Conservation (phyloP, 352 stramenopile genomes). For the Pythium plurisporium region DNA sequence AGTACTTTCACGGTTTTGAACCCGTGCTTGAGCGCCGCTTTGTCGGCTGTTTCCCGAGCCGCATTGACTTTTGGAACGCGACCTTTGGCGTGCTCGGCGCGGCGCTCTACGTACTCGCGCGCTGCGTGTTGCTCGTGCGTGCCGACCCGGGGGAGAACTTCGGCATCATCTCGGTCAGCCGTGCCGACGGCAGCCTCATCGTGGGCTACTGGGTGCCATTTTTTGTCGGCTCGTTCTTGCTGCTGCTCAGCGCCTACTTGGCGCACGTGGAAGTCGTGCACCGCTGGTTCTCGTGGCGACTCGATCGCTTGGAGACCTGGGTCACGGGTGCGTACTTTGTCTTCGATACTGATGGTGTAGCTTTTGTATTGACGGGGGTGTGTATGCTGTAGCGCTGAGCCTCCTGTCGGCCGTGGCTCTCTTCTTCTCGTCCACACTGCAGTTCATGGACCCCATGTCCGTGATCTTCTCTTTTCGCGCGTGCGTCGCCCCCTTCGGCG, state of each 20-base stretch:
- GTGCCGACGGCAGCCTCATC: conserved; percentile 59
- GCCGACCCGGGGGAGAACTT: conserved; percentile 54
- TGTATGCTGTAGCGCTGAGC: conserved; percentile 38
- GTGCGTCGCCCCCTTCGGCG: conserved; percentile 65
- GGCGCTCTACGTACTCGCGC: conserved; percentile 54
- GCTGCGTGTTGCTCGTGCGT: conserved; percentile 49
- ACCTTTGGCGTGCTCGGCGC: conserved; percentile 60
- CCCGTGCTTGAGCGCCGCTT: conserved; percentile 64
- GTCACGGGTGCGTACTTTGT: conserved; percentile 40
- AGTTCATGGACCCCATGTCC: conserved; percentile 83
- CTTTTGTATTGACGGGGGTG: not conserved
- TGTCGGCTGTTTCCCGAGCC: conserved; percentile 71
- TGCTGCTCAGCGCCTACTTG: conserved; percentile 72
- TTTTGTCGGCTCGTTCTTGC: conserved; percentile 73
- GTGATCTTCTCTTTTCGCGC: conserved; percentile 69
- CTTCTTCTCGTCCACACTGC: conserved; percentile 75
- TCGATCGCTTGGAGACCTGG: conserved; percentile 56
- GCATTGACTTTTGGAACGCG: conserved; percentile 80
- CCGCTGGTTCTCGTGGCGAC: conserved; percentile 74
- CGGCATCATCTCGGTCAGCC: conserved; percentile 68
- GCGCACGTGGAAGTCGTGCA: conserved; percentile 81
- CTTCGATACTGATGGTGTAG: not conserved
- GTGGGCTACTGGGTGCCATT: conserved; percentile 79
- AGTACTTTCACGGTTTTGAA: conserved; percentile 77
- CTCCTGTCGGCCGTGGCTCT: conserved; percentile 61